Evolutionary conservation across 1,284 basidiomycete species (phyloP).

Genomic region (Dichomitus squalens): DNA sequence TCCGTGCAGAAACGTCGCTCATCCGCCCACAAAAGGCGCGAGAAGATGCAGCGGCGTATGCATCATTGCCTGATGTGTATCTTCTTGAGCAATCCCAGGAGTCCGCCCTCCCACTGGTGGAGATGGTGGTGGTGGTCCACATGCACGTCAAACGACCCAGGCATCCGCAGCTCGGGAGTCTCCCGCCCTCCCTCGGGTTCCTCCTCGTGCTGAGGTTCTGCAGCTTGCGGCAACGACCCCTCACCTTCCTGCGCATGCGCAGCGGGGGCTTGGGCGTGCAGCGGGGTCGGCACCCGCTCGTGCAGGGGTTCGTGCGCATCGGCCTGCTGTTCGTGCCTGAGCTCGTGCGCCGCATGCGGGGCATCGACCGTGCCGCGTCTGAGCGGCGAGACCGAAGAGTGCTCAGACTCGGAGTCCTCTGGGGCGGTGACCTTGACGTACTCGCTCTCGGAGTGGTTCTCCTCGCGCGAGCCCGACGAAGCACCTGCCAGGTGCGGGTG

Average conservation of each 20-base stretch:
- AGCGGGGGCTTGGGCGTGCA: constrained; percentile 10
- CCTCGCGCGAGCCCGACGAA: background rate
- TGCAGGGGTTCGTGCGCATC: constrained; percentile 25
- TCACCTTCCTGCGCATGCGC: constrained; percentile 2
- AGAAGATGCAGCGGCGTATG: background rate
- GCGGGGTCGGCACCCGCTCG: constrained; percentile 23
- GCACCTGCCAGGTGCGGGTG: no score
- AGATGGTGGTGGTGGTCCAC: constrained; percentile 17
- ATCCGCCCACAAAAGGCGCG: no score
- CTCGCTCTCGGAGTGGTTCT: constrained; percentile 30
- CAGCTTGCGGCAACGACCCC: background rate
- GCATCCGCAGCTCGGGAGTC: constrained; percentile 44
- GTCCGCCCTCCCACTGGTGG: constrained; percentile 23
- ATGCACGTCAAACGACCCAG: constrained; percentile 48
- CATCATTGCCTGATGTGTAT: constrained; percentile 25
- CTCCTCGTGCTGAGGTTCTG: background rate
- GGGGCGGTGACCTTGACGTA: constrained; percentile 31
- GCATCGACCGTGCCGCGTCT: no score
- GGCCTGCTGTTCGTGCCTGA: constrained; percentile 25
- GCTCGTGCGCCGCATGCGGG: constrained; percentile 23
- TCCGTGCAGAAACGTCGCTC: no score
- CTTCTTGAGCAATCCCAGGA: constrained; percentile 26
- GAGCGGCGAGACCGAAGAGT: no score
- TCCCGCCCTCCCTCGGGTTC: constrained; percentile 20
- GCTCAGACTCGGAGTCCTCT: constrained; percentile 25